Evolutionary conservation across 2,329 filamentous ascomycete genomes (phyloP).

Genomic region (Trichophyton rubrum): DNA sequence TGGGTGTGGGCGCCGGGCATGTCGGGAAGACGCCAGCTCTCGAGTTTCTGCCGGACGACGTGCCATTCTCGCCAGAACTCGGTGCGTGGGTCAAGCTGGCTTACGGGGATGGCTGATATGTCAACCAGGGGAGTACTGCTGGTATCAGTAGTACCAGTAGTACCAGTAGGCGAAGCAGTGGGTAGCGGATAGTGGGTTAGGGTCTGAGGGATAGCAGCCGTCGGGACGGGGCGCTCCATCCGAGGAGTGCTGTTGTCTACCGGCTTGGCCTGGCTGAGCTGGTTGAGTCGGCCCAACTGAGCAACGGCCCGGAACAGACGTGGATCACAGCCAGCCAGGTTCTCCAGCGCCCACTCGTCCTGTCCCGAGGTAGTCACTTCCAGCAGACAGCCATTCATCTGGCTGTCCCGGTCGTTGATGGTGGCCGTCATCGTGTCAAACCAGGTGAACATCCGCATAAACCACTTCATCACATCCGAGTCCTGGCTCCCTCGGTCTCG

Average conservation of each 20-base stretch:
- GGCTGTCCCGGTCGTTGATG: constrained; percentile 81
- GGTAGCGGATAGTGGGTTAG: constrained; percentile 19
- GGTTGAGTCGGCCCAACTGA: constrained; percentile 69
- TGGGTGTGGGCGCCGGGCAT: neutral
- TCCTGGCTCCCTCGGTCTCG: constrained; percentile 36
- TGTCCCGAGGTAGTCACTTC: constrained; percentile 52
- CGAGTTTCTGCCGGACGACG: constrained; percentile 60
- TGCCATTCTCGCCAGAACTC: constrained; percentile 66
- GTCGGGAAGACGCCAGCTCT: constrained; percentile 59
- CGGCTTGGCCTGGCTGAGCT: constrained; percentile 58
- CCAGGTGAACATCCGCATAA: constrained; percentile 85
- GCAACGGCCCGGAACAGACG: constrained; percentile 76
- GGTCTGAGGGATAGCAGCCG: constrained; percentile 23
- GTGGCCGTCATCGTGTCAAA: constrained; percentile 87
- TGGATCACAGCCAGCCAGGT: constrained; percentile 76
- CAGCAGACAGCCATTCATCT: constrained; percentile 53
- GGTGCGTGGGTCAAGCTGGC: constrained; percentile 42
- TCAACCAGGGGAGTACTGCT: neutral
- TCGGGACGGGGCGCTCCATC: constrained; percentile 17
- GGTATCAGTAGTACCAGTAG: constrained; percentile 31
- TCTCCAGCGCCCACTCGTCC: constrained; percentile 64
- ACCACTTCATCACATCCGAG: constrained; percentile 62
- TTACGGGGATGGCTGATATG: neutral
- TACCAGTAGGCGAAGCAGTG: constrained; percentile 8
- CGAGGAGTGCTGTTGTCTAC: constrained; percentile 18